Base-by-base conservation (phyloP, 441 rosid species). In the Theobroma grandiflorum region DNA sequence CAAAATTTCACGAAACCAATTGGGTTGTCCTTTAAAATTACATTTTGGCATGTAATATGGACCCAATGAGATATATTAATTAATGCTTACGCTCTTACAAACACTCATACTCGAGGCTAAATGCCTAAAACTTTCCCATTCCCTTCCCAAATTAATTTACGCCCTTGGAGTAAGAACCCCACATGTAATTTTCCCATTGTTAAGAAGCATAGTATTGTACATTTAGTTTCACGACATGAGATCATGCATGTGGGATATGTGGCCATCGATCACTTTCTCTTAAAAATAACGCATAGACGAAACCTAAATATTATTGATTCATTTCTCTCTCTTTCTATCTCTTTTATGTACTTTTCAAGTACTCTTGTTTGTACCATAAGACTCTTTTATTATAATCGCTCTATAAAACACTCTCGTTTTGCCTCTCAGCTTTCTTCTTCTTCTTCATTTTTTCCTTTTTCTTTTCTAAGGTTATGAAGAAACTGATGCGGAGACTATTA, bases 241-340 rank as follows among this genome's bases (percentile, higher is more conserved):
- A 31, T 31, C 7, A 12, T 45, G 73, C 53, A 68, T 68, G 45
- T 42, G 72, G 31, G 31, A 40, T 40, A n/a, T 67, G 55, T 45
- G 18, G 53, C 53, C n/a, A 68, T 68, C 73, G 37, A 42, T 42
- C 72, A 20, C 73, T 68, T 68, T 68, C 73, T 45, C 73, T 68
- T 68, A 68, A 68, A 69, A 69, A 69, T 26, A 69, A 69, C 73
- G 73, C 73, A 22, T 47, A 26, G 38, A 45, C 57, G 20, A 45
- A 45, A 47, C 73, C 73, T 47, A 47, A 45, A 47, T 45, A 26
- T 26, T 45, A 14, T 70, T 49, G 38, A 68, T 47, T 22, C 22
- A 22, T 70, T 70, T 8, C 49, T 45, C 49, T 45, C 49, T 45
- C 49, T 6, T 22, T 47, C 58, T 15, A 31, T 68, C n/a, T 70